Conservation (phyloP, 2,329 filamentous ascomycete genomes). For the Arthrobotrys megalospora region DNA sequence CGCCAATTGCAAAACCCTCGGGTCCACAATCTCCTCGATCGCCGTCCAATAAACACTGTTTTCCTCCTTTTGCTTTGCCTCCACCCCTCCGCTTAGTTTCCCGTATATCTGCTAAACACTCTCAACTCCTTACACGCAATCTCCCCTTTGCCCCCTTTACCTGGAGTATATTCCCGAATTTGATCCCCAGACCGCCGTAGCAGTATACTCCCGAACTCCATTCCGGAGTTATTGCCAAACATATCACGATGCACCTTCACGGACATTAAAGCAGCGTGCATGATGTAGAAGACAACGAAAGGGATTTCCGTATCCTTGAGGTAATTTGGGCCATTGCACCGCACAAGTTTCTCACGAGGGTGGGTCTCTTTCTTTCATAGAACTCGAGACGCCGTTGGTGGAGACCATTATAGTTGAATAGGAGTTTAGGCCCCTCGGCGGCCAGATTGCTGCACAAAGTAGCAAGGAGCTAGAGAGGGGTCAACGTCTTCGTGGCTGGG, state of each 20-base stretch:
- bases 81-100: background rate
- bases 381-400: slow-evolving; percentile 29
- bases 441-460: slow-evolving; percentile 6
- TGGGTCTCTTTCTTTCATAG: background rate
- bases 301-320: background rate
- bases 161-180: slow-evolving; percentile 12
- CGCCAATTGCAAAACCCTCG: background rate
- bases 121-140: slow-evolving; percentile 32
- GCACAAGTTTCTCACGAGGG: slow-evolving; percentile 23
- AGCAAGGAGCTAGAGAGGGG: slow-evolving; percentile 17
- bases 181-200: background rate
- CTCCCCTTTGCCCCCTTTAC: slow-evolving; percentile 8
- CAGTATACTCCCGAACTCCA: slow-evolving; percentile 1
- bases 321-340: slow-evolving; percentile 21
- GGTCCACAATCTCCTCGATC: slow-evolving; percentile 25
- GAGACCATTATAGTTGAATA: slow-evolving; percentile 33
- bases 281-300: slow-evolving; percentile 22
- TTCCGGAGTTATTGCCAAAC: background rate
- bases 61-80: slow-evolving; percentile 19
- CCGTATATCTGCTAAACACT: slow-evolving; percentile 23
- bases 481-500: slow-evolving; percentile 10
- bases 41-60: slow-evolving; percentile 27
- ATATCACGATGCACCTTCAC: background rate
- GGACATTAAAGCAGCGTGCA: slow-evolving; percentile 12
- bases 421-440: slow-evolving; percentile 14